Conservation (phyloP, 2,329 filamentous ascomycete species). For the Fusarium denticulatum region DNA sequence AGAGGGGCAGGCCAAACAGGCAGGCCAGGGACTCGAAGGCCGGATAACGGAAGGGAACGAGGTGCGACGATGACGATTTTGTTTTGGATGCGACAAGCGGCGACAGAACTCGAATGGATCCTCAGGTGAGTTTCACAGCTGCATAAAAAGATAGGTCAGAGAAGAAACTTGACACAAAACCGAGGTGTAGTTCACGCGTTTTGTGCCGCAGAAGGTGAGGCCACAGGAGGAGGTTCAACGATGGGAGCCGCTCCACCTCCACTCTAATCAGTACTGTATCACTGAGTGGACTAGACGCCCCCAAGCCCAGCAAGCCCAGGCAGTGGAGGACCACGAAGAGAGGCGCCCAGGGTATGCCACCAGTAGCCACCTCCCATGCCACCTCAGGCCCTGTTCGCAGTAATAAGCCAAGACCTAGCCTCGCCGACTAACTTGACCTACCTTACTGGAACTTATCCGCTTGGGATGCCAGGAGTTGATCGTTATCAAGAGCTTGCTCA, state of each 20-base stretch:
- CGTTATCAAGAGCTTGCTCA: slow-evolving; percentile 4
- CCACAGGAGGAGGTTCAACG: slow-evolving; percentile 44
- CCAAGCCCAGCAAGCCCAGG: slow-evolving; percentile 3
- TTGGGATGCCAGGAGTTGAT: slow-evolving; percentile 8
- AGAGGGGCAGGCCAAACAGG: slow-evolving; percentile 14
- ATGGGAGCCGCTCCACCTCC: slow-evolving; percentile 41
- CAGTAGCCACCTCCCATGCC: slow-evolving; percentile 37
- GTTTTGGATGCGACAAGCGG: slow-evolving; percentile 20
- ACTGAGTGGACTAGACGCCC: slow-evolving; percentile 23
- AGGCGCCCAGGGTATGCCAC: slow-evolving; percentile 35
- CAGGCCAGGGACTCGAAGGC: slow-evolving; percentile 1
- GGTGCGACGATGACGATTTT: slow-evolving; percentile 29
- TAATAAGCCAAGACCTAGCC: slow-evolving; percentile 37
- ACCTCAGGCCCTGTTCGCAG: slow-evolving; percentile 35
- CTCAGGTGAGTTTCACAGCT: slow-evolving; percentile 41
- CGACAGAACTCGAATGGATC: slow-evolving; percentile 33
- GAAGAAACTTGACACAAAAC: slow-evolving; percentile 44
- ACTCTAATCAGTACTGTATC: too few relatives aligned
- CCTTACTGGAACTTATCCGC: slow-evolving; percentile 4
- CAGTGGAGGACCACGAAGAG: slow-evolving; percentile 23
- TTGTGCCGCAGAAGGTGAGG: slow-evolving; percentile 47
- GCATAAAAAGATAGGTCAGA: slow-evolving; percentile 42
- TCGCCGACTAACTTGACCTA: slow-evolving; percentile 20
- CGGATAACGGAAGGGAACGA: slow-evolving; percentile 30
- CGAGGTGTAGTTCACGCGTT: slow-evolving; percentile 44